These are phyloP conservation scores for Athelia sp. DNA, from an alignment of 1,284 basidiomycete genomes.

Conservation along the genomic window DNA sequence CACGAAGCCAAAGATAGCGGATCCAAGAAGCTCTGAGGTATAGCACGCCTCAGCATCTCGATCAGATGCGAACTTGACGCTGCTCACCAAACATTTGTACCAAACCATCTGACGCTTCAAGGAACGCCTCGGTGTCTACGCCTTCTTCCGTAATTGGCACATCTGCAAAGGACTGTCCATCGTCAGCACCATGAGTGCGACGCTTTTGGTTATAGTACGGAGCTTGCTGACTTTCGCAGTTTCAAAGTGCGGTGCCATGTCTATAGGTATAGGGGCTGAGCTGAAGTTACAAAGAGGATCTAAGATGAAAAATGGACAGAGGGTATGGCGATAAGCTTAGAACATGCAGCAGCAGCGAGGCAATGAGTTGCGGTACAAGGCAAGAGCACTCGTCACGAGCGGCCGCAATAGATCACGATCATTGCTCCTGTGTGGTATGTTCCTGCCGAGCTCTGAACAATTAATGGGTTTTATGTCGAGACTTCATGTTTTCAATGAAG, in stretches of 20 bases:
- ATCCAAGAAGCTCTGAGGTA: slow-evolving; percentile 56
- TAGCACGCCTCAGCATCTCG: neutral
- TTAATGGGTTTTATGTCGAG: no score
- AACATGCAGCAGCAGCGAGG: no score
- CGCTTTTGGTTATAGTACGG: neutral
- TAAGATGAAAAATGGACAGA: no score
- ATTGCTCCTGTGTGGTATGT: no score
- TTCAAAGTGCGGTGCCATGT: slow-evolving; percentile 56
- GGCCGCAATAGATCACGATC: no score
- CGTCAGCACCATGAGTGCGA: neutral
- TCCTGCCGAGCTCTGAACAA: no score
- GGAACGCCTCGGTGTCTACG: slow-evolving; percentile 62
- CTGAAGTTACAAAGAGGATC: no score
- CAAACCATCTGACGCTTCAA: slow-evolving; percentile 67
- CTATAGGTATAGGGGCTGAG: no score
- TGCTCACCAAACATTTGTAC: slow-evolving; percentile 66
- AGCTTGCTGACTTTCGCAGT: slow-evolving; percentile 39
- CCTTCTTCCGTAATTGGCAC: slow-evolving; percentile 59
- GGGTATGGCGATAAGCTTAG: no score
- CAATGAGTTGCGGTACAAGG: no score
- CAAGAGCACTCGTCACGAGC: no score
- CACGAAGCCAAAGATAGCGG: slow-evolving; percentile 64
- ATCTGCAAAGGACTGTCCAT: slow-evolving; percentile 54
- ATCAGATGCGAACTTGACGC: neutral
- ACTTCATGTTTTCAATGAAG: no score